Base-by-base conservation (phyloP, 441 rosid species). In the Pelargonium citronellum region DNA sequence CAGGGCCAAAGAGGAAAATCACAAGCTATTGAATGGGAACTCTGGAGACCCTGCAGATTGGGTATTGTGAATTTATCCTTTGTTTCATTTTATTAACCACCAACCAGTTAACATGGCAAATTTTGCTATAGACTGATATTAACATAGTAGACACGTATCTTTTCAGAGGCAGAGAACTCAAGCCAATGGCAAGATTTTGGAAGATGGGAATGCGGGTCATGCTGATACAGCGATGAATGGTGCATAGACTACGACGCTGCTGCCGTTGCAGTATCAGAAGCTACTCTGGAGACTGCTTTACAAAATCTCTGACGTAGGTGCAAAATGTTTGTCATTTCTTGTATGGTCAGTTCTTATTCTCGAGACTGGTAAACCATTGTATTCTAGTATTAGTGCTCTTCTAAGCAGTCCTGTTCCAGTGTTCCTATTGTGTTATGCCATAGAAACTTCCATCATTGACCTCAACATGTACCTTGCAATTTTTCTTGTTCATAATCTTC, bases 21-120 rank as follows among this genome's bases (percentile, higher is more conserved):
- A 87, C 87, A 95, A 91, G 87, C 96, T 95, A 72, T 78, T 92
- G 83, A 95, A 95, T 74, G 99, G 99, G 79, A 89, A 88, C 66
- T 74, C 89, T 4, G 84, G 73, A 17, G 99, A 95, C 62, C 89
- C 97, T 78, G 84, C 91, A 64, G 98, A 90, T 69, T 80, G 98
- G 99, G 97, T 91, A 87, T 68, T 0, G 3, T 68, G 30, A 61
- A 57, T 49, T 68, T 13, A 7, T 7, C 51, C 6, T 11, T 24
- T 65, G 57, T 68, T 5, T 75, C 9, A 62, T 60, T 20, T 69
- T 22, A 65, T 70, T 20, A 16, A 65, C 68, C 37, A 30, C 27
- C 16, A 41, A n/a, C 61, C 44, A 19, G 5, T 19, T 12, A 34
- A 49, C 37, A 55, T 72, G 22, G 69, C 17, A 71, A 39, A 39